Evolutionary conservation across 306 rosid species (phyloP).

Genomic region (Cucumis sativus): Cucumber_9930_V3 NC_026659.2:2492501-2493000

Average conservation of each 20-base stretch:
- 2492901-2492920: neutral
- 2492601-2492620: neutral
- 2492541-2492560: neutral
- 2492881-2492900: neutral
- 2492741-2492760: conserved; percentile 1
- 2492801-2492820: neutral
- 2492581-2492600: conserved; percentile 1
- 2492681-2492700: neutral
- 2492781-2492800: neutral
- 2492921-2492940: neutral
- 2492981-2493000: neutral
- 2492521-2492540: neutral
- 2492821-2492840: neutral
- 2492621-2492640: too few relatives aligned
- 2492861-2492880: neutral
- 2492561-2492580: neutral
- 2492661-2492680: conserved; percentile 7
- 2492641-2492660: neutral
- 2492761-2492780: neutral
- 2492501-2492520: neutral
- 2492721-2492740: conserved; percentile 2
- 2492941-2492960: neutral
- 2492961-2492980: neutral
- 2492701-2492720: conserved; percentile 10
- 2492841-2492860: neutral